phyloP scores from a whole-genome alignment of 2,329 filamentous ascomycete genomes.

The Penicillium sclerotigenum region DNA sequence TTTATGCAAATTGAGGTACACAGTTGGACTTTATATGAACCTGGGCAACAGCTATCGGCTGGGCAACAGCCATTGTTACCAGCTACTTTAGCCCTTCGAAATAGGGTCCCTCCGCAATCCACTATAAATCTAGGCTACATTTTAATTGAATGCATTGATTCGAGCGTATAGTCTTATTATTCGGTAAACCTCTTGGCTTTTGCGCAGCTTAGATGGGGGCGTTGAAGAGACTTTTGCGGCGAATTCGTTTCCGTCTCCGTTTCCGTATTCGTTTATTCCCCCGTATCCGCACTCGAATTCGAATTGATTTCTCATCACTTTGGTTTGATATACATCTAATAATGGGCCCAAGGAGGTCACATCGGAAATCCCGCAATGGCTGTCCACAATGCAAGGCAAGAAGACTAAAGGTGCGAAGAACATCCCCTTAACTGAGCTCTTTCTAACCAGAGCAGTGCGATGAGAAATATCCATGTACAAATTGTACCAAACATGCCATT shows the following conservation, averaged over 20 bases:
- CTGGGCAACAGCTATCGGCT: not conserved
- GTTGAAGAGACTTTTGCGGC: not conserved
- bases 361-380: slow-evolving; percentile 30
- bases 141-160: not conserved
- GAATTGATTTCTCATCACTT: slow-evolving; percentile 1
- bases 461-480: slow-evolving; percentile 26
- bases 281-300: slow-evolving; percentile 18
- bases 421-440: not conserved
- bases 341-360: slow-evolving; percentile 27
- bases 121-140: slow-evolving; percentile 1
- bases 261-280: slow-evolving; percentile 1
- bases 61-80: not conserved
- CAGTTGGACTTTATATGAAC: not conserved
- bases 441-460: slow-evolving; percentile 23
- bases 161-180: not conserved
- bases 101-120: not conserved
- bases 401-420: slow-evolving; percentile 21
- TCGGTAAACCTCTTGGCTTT: not conserved
- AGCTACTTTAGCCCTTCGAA: too few species aligned
- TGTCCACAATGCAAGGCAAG: slow-evolving; percentile 27
- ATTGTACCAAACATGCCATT: slow-evolving; percentile 25
- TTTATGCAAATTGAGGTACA: not conserved
- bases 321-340: not conserved
- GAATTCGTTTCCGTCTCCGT: slow-evolving; percentile 11
- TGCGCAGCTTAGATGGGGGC: not conserved